Evolutionary conservation across 257 asterid genomes (phyloP), one percentile per base, ranked within the genome.

Genomic region (Capsicum chinense): DNA sequence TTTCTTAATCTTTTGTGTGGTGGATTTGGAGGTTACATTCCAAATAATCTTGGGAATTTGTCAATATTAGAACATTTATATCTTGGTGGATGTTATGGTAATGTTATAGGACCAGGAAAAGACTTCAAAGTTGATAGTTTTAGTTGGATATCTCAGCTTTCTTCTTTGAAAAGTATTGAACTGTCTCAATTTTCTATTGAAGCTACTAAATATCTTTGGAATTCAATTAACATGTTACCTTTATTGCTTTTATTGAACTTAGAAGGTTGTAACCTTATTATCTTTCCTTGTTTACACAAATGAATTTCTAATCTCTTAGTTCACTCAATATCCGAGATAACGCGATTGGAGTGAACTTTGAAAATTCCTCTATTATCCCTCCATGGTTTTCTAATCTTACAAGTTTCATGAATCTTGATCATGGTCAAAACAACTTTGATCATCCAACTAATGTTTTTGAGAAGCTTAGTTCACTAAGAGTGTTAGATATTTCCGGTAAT

Each of bases 21-120:
- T 26, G 26, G 26, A 26, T 26, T 88, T 60, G 80, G 12, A 4
- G 88, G 88, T 2, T 12, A 9, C 5, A 37, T 86, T 11, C 87
- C 90, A 0, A 50, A 42, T 11, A 33, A 67, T 56, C 82, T 88
- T 1, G 90, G 90, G 44, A 88, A 88, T 48, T 84, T 84, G 17
- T 86, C 89, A 2, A 68, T 48, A 33, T 59, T 84, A 19, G 19
- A 79, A 12, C 73, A 69, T 76, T 85, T 85, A 88, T 83, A 44
- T 44, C 48, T 87, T 83, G 79, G 87, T 37, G 62, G 59, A 73
- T 14, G 14, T 81, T 21, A 63, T 57, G 21, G 11, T 9, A 33
- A 12, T 16, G 52, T 52, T 10, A 5, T 56, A 0, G 54, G 64
- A 79, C 66, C 83, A 52, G 26, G 26, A 37, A 42, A 15, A 60